These are phyloP conservation scores for Macrocybe gigantea DNA, from an alignment of 768 basidiomycete genomes.

Conservation along the genomic window DNA sequence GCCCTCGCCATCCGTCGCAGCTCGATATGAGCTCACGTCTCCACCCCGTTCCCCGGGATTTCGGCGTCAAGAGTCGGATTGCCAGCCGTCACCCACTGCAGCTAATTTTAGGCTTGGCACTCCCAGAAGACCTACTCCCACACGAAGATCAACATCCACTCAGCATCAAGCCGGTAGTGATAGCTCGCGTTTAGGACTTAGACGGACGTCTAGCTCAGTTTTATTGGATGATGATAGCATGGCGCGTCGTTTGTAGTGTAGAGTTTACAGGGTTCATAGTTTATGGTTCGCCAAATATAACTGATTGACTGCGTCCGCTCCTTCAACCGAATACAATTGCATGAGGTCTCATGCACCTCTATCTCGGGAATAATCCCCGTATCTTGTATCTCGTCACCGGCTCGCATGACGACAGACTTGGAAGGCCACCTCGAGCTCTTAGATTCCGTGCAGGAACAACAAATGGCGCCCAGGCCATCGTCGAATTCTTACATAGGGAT, in stretches of 20 bases:
- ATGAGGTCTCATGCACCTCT: constrained; percentile 56
- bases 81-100: constrained; percentile 16
- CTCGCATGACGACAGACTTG: constrained; percentile 57
- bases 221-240: constrained; percentile 7
- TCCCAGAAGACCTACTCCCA: constrained; percentile 13
- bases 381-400: constrained; percentile 70
- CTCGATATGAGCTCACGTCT: constrained; percentile 8
- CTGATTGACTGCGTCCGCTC: not conserved
- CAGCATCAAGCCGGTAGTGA: constrained; percentile 2
- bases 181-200: constrained; percentile 22
- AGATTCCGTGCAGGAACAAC: constrained; percentile 61
- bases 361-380: constrained; percentile 63
- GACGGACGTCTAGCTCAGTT: constrained; percentile 17
- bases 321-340: not conserved
- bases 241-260: too few relatives aligned
- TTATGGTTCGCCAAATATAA: too few relatives aligned
- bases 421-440: constrained; percentile 56
- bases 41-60: constrained; percentile 34
- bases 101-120: constrained; percentile 31
- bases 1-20: constrained; percentile 20
- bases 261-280: too few relatives aligned
- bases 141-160: too few relatives aligned
- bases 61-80: constrained; percentile 27
- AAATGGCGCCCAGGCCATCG: constrained; percentile 58
- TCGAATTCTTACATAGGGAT: constrained; percentile 76